A percentile compares a stretch with the other conserved stretches of the same genome.
Conservation (phyloP, 768 basidiomycete genomes). For the Boletus speciosus region DNA sequence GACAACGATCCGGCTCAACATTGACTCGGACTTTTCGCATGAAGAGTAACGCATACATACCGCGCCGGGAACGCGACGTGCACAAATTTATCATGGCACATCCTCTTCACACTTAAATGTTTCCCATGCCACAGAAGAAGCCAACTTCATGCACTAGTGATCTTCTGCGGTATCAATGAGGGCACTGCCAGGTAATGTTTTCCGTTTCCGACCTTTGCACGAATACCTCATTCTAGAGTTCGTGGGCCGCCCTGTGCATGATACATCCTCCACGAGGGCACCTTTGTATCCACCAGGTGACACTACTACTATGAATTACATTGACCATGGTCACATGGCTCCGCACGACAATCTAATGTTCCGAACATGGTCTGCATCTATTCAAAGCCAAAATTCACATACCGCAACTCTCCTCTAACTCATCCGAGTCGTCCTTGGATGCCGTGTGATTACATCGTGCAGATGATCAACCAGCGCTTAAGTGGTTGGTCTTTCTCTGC, state of each 20-base stretch:
- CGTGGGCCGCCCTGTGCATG: neutral
- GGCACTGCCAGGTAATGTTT: neutral
- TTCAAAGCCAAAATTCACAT: slow-evolving; percentile 4
- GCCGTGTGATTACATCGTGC: neutral
- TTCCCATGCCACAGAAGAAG: no score
- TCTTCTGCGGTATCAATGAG: neutral
- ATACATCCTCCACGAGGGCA: neutral
- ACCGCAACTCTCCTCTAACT: neutral
- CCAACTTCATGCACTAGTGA: neutral
- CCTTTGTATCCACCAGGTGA: neutral
- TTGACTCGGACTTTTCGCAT: neutral
- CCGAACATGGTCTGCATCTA: neutral
- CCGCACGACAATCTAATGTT: neutral
- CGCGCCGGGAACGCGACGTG: neutral
- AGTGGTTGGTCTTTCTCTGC: neutral
- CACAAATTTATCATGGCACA: neutral
- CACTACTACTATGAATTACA: neutral
- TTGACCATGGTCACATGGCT: neutral
- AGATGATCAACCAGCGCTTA: neutral
- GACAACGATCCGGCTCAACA: neutral
- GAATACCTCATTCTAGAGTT: neutral
- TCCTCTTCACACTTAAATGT: neutral
- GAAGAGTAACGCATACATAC: neutral
- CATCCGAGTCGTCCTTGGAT: neutral
- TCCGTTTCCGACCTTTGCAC: neutral